Percentiles rank a stretch among this genome's conserved stretches.
These are phyloP conservation scores for Pseudisothecium myosuroides DNA, from an alignment of 225 moss, liverwort and hornwort species.

Conservation along the genomic window DNA sequence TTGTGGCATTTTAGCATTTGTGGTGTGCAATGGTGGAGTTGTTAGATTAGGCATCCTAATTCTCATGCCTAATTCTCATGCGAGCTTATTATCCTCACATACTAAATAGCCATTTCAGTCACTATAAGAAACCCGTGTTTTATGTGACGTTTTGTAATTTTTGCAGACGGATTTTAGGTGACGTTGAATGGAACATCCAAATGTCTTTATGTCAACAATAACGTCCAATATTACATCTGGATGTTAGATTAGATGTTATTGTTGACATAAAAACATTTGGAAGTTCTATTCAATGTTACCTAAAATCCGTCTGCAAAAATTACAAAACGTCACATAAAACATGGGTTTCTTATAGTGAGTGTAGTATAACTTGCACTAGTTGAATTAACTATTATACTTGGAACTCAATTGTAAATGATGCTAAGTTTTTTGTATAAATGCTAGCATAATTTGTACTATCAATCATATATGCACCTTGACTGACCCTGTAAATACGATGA, in stretches of 20 bases:
- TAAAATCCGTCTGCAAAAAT: no score
- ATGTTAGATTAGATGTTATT: no score
- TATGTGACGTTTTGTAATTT: no score
- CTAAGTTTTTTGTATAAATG: background rate
- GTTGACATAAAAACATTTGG: no score
- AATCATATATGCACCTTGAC: constrained; percentile 23
- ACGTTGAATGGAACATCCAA: no score
- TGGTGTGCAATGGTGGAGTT: fast-evolving
- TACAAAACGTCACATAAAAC: no score
- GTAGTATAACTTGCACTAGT: fast-evolving
- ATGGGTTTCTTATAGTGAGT: no score
- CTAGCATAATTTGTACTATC: background rate
- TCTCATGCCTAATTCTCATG: background rate
- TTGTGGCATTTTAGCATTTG: background rate
- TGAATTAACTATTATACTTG: background rate
- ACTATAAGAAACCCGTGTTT: no score
- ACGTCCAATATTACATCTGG: no score
- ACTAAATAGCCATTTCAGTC: background rate
- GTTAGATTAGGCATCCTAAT: background rate
- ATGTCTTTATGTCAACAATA: no score
- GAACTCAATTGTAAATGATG: background rate
- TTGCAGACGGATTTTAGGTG: no score
- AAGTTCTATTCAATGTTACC: no score
- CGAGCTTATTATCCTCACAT: fast-evolving
- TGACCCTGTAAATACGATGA: constrained; percentile 63